Base-by-base conservation (phyloP, 2,329 filamentous ascomycete genomes). In the Colletotrichum echinochloae region DNA sequence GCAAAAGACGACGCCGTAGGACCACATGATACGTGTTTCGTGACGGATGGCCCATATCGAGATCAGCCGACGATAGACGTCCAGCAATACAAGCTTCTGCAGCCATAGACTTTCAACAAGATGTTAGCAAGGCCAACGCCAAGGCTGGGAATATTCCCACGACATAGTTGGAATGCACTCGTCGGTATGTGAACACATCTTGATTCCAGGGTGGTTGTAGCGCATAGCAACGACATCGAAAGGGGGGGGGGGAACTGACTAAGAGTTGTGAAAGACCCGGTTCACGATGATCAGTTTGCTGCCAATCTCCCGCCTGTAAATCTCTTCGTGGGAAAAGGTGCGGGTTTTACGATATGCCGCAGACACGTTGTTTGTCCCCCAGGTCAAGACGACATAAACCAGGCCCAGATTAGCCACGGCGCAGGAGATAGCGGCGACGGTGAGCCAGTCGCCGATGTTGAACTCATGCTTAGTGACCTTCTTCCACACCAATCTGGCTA, bases 391-490 rank as follows among this genome's bases (percentile, higher is more conserved):
- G 23, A 81, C 77, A 60, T 80, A 77, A 35, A 80, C 77, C 20
- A 81, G 62, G 5, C 73, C 75, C 5, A 77, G 60, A 8, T 76
- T 69, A 1, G 72, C 69, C 48, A 77, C 30, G 11, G 69, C 74
- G 55, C 75, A 79, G 49, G 83, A 33, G 66, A 81, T 82, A 11
- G 80, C 79, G 64, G 82, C 83, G 81, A 85, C 82, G 37, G 73
- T 76, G 62, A 76, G 60, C 57, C 70, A 77, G 60, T 78, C 76
- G 48, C 72, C 74, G 14, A 61, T n/a, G 28, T 72, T 70, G 48
- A 71, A 75, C 3, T 71, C 35, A 46, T 77, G 75, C 20, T 60
- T 72, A 28, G 66, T 59, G 12, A 73, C 35, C 51, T 72, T 76
- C 23, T 69, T 73, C 65, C 74, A 74, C 23, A 72, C 52, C 39